These are phyloP conservation scores for Colletotrichum chlorophyti DNA, from an alignment of 2,329 filamentous ascomycete species.

Conservation along the genomic window DNA sequence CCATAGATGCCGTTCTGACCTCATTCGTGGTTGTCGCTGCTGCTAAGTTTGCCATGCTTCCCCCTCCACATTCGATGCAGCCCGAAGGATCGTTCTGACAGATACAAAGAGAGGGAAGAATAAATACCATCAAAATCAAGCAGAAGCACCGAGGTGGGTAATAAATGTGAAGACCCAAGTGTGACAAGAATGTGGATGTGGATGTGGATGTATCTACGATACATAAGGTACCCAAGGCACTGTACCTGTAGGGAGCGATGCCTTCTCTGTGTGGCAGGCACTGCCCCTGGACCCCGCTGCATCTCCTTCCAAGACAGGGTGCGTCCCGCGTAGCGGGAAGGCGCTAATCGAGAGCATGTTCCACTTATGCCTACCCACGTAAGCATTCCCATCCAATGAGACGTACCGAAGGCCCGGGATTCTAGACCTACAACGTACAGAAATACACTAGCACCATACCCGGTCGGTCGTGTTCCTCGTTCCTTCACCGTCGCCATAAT, in stretches of 20 bases:
- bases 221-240: neutral
- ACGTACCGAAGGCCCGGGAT: neutral
- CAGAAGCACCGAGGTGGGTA: no score
- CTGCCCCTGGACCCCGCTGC: slow-evolving; percentile 13
- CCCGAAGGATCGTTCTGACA: no score
- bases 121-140: no score
- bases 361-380: neutral
- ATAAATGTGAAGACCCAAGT: neutral
- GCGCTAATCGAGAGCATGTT: slow-evolving; percentile 9
- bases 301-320: slow-evolving; percentile 22
- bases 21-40: neutral
- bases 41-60: no score
- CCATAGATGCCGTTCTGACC: neutral
- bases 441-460: neutral
- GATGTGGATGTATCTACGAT: no score
- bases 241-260: neutral
- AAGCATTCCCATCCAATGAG: neutral
- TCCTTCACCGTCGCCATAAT: no score
- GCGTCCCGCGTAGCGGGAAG: slow-evolving; percentile 18
- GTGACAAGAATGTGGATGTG: no score
- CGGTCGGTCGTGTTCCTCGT: slow-evolving; percentile 18
- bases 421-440: no score
- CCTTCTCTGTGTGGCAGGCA: slow-evolving; percentile 11
- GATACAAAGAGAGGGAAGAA: no score
- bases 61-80: no score